phyloP scores from a whole-genome alignment of 1,284 basidiomycete species.

The Microbotryum violaceum region DNA sequence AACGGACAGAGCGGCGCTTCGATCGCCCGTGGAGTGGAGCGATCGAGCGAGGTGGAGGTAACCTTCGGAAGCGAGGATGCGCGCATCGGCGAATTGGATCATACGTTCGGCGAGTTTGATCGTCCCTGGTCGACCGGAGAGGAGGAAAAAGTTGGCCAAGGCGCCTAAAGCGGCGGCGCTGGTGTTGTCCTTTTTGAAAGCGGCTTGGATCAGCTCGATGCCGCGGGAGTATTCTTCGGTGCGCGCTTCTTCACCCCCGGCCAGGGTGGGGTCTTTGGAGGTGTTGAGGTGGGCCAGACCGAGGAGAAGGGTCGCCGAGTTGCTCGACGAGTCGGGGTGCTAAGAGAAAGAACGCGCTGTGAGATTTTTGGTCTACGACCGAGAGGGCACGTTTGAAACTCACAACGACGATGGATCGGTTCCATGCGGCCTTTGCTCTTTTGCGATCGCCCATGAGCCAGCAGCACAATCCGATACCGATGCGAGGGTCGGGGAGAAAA shows the following conservation, averaged over 20 bases:
- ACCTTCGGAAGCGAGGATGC: slow-evolving; percentile 66
- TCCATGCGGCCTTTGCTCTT: slow-evolving; percentile 77
- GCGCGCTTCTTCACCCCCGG: slow-evolving; percentile 52
- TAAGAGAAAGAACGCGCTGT: slow-evolving; percentile 37
- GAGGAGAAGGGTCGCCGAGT: slow-evolving; percentile 57
- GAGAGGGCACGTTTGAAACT: slow-evolving; percentile 38
- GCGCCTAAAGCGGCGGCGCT: slow-evolving; percentile 68
- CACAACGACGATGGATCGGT: slow-evolving; percentile 71
- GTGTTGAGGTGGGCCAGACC: slow-evolving; percentile 73
- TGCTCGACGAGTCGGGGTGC: slow-evolving; percentile 69
- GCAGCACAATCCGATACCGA: slow-evolving; percentile 84
- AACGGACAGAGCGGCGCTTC: slow-evolving; percentile 51
- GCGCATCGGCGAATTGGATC: slow-evolving; percentile 82
- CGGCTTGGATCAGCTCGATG: slow-evolving; percentile 55
- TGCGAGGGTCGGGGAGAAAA: slow-evolving; percentile 78
- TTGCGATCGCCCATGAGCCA: slow-evolving; percentile 75
- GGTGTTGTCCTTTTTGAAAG: slow-evolving; percentile 67
- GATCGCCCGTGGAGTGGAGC: slow-evolving; percentile 55
- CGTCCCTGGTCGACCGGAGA: slow-evolving; percentile 47
- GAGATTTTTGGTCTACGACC: background rate
- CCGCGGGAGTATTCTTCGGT: slow-evolving; percentile 49
- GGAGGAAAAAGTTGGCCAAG: slow-evolving; percentile 46
- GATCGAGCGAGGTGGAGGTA: slow-evolving; percentile 69
- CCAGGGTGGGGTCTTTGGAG: slow-evolving; percentile 57
- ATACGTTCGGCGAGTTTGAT: slow-evolving; percentile 85